Conservation (phyloP, 371 early-diverging fungal genomes). For the Apophysomyces sp. region DNA sequence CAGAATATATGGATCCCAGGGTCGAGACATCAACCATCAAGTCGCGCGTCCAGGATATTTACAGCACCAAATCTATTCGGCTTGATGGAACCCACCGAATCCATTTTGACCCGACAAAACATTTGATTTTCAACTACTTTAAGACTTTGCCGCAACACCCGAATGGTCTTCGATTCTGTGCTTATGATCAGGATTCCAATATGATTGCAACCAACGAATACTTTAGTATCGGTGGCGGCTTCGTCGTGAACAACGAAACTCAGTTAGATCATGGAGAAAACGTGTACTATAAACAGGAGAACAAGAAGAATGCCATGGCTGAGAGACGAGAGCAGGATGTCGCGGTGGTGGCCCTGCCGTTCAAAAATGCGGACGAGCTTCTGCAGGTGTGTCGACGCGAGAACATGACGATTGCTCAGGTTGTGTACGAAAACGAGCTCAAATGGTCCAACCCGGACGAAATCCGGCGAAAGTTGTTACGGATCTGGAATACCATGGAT, state of each 20-base stretch:
- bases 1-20: constrained; percentile 21
- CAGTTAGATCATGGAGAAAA: constrained; percentile 86
- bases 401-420: constrained; percentile 92
- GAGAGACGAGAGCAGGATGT: constrained; percentile 65
- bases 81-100: constrained; percentile 79
- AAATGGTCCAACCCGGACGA: constrained; percentile 85
- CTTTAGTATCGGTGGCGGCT: constrained; percentile 95
- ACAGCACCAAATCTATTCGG: constrained; percentile 63
- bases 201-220: constrained; percentile 92
- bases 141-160: constrained; percentile 92
- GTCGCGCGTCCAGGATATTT: constrained; percentile 74
- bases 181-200: constrained; percentile 75
- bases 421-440: constrained; percentile 92
- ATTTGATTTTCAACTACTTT: constrained; percentile 84
- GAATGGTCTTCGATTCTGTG: constrained; percentile 94
- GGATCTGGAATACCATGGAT: constrained; percentile 96
- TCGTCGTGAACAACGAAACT: constrained; percentile 90
- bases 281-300: constrained; percentile 73
- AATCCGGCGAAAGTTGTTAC: constrained; percentile 67
- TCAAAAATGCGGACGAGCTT: constrained; percentile 78
- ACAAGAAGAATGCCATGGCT: constrained; percentile 23
- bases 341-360: constrained; percentile 85
- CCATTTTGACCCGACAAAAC: constrained; percentile 78
- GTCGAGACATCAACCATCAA: constrained; percentile 84
- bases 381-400: constrained; percentile 80